phyloP scores from a whole-genome alignment of 805 yeast genomes.

The Monosporozyma siamensis region DNA sequence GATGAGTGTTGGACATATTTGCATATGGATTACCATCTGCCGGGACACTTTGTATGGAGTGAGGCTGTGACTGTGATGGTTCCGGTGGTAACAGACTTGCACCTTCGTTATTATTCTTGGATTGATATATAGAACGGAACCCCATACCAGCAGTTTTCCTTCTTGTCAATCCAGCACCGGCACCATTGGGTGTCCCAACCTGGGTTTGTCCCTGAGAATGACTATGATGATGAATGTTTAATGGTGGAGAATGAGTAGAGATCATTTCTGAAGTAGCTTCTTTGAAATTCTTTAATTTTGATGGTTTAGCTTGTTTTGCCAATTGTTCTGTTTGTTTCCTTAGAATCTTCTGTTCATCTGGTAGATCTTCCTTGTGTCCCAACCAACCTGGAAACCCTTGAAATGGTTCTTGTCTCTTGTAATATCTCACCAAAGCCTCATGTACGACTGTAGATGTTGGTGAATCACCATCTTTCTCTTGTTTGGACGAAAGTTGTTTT shows the following conservation, averaged over 20 bases:
- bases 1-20: background rate
- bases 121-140: constrained; percentile 19
- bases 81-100: background rate
- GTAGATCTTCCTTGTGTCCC: constrained; percentile 29
- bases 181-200: background rate
- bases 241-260: constrained; percentile 1
- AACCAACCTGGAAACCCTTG: constrained; percentile 32
- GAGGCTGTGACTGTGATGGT: background rate
- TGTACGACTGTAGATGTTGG: constrained; percentile 37
- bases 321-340: constrained; percentile 20
- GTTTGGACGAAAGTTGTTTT: constrained; percentile 21
- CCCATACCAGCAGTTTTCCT: constrained; percentile 17
- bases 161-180: background rate
- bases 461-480: constrained; percentile 36
- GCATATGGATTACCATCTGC: constrained; percentile 1
- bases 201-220: background rate
- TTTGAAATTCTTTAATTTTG: background rate
- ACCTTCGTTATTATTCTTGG: background rate
- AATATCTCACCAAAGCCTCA: constrained; percentile 36
- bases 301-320: constrained; percentile 6
- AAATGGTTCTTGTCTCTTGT: constrained; percentile 27
- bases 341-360: constrained; percentile 26
- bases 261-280: constrained; percentile 1
- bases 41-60: too few species aligned
- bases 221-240: background rate